Evolutionary conservation across 352 stramenopile species (phyloP), one percentile per base, ranked within the genome.

Genomic region (Globisporangium takayamanum): DNA sequence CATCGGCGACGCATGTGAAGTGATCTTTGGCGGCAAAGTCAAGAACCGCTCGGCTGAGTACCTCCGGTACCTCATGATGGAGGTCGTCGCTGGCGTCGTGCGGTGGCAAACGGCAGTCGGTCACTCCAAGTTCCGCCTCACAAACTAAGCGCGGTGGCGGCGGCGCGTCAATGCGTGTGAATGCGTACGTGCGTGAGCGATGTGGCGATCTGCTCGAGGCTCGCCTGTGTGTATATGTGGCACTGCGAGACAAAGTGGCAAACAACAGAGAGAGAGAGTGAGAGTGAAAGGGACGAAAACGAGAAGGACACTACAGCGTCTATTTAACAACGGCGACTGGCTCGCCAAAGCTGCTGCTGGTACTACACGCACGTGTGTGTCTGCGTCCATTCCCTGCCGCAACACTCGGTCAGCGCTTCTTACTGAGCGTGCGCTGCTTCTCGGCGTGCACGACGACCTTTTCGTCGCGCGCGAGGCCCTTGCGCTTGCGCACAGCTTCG

Each of bases 401-500:
- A n/a, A n/a, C n/a, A n/a, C n/a, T n/a, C n/a, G n/a, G n/a, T 44
- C 37, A 44, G 64, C 89, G 87, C 66, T 97, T 98, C 15, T 78
- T 73, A 26, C 71, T 87, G 28, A 98, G 76, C 30, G 93, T 99
- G 57, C 94, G 78, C 69, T 98, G 95, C 67, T 98, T 99, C 76
- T 99, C 96, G 11, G 94, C 95, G 60, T 96, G 90, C 8, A 97
- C 79, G 20, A 99, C 94, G 65, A 98, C 96, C 68, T 98, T 98
- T 65, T 96, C 92, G 68, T 98, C 92, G 3, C 94, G 87, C 26
- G 93, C 73, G 45, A 99, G 68, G 0, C 95, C 95, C 66, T 98
- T 99, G 53, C 94, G 80, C 67, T 96, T 96, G 45, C 96, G 88
- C 36, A 98, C 87, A 10, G 85, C 81, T 42, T 98, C 90, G 64